Base-by-base conservation (phyloP, 2,329 filamentous ascomycete genomes). In the Sclerotinia spermophila region DNA sequence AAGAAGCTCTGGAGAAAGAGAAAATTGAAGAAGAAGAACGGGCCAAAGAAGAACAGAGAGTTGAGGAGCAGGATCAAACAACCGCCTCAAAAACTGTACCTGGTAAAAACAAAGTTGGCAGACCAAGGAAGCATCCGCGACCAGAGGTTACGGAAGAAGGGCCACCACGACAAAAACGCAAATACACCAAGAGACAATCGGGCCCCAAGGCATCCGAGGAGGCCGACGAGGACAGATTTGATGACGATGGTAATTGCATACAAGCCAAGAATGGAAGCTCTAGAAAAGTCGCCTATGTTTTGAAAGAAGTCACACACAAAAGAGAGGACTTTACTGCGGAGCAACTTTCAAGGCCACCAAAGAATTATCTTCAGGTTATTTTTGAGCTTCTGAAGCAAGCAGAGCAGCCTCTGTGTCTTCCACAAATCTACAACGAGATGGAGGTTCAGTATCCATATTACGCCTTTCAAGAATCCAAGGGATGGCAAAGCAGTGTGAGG, bases 301-400 rank as follows among this genome's bases (percentile, higher is more conserved):
- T 83, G 68, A 87, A 87, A 82, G 87, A 88, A 77, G 58, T 86
- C 0, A 82, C 83, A 69, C 85, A 85, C 78, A 82, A 83, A n/a
- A 82, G 84, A 71, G 76, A 75, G 35, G 77, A 91, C 75, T 84
- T 90, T 78, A 92, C 90, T 1, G 88, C 90, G 48, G 92, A 94
- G 77, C 90, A 94, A 80, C 83, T 94, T 66, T 87, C 89, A 71
- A 92, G 92, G 79, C 86, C 86, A 2, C 80, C 81, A 0, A 80
- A 82, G n/a, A 88, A 87, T 55, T 89, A 89, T 75, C 84, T 88
- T 17, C 82, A 84, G 24, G 82, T 88, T 56, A 86, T 88, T 66
- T 84, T 86, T 72, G 86, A 88, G 72, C 85, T 86, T 21, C 83
- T 89, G 24, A 81, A 82, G 0, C 82, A 83, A 15, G 84, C 85